Conservation (phyloP, 495 filamentous ascomycete species). For the Lophiostoma macrostomum region DNA sequence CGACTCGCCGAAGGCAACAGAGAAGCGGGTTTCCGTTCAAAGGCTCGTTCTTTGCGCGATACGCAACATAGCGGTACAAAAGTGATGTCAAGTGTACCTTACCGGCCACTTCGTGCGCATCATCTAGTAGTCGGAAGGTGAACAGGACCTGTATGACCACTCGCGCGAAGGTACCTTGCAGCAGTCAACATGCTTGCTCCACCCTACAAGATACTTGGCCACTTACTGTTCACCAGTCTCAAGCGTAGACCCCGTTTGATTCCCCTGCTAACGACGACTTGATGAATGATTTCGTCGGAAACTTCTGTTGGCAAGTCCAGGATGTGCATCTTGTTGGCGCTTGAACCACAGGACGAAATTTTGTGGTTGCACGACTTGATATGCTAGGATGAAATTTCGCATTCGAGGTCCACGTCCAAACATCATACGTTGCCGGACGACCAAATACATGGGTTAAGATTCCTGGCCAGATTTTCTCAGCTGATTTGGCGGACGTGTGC, state of each 20-base stretch:
- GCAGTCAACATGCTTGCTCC: neutral
- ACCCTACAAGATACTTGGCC: neutral
- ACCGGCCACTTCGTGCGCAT: neutral
- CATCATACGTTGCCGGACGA: too few species aligned
- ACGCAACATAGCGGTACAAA: neutral
- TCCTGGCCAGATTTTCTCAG: too few species aligned
- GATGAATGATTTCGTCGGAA: neutral
- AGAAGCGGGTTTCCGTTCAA: neutral
- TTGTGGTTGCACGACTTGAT: too few species aligned
- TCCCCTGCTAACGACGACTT: neutral
- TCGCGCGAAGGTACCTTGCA: too few species aligned
- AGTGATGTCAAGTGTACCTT: neutral
- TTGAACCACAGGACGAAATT: too few species aligned
- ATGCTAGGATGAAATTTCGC: too few species aligned
- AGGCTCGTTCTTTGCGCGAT: neutral
- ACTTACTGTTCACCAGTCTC: neutral
- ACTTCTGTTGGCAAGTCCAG: neutral
- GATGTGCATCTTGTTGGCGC: neutral
- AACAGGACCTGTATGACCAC: neutral
- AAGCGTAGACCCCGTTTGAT: neutral
- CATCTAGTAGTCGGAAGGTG: neutral
- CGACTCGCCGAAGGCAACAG: neutral
- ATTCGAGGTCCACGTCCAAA: too few species aligned
- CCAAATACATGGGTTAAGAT: too few species aligned
- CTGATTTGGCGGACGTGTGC: too few species aligned